Evolutionary conservation across 2,329 filamentous ascomycete species (phyloP).

Genomic region (Botryotinia narcissicola): DNA sequence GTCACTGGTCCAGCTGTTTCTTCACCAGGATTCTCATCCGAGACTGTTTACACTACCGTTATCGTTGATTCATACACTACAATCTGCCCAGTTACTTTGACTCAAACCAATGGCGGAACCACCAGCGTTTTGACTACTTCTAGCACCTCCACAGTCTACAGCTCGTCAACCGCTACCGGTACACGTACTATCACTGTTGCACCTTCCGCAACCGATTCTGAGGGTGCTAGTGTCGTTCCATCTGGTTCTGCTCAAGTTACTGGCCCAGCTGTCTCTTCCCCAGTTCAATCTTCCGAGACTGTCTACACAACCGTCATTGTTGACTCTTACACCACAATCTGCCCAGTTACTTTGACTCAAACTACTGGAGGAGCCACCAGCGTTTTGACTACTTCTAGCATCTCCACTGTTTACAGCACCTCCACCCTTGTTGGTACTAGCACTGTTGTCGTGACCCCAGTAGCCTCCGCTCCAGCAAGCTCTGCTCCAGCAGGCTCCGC

Average conservation of each 20-base stretch:
- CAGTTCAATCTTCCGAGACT: neutral
- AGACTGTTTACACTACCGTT: neutral
- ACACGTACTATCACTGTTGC: neutral
- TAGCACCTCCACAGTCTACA: conserved; percentile 2
- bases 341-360: conserved; percentile 7
- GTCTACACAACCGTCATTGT: neutral
- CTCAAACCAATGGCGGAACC: conserved; percentile 1
- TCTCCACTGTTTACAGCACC: neutral
- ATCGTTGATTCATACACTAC: conserved; percentile 1
- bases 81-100: conserved; percentile 6
- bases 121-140: conserved; percentile 2
- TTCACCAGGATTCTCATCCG: neutral
- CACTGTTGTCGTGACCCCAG: neutral
- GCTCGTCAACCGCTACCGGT: neutral
- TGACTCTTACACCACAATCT: neutral
- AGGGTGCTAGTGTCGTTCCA: neutral
- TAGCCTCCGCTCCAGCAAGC: neutral
- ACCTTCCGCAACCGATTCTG: neutral
- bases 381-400: neutral
- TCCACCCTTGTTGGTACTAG: neutral
- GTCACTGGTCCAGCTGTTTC: neutral
- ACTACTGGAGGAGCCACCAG: neutral
- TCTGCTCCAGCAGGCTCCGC: too few relatives aligned
- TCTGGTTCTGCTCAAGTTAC: neutral
- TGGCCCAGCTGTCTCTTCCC: neutral